A percentile compares a stretch with the other conserved stretches of the same genome.
Evolutionary conservation across 352 stramenopile species (phyloP).

Genomic region (Pythium oligandrum): DNA sequence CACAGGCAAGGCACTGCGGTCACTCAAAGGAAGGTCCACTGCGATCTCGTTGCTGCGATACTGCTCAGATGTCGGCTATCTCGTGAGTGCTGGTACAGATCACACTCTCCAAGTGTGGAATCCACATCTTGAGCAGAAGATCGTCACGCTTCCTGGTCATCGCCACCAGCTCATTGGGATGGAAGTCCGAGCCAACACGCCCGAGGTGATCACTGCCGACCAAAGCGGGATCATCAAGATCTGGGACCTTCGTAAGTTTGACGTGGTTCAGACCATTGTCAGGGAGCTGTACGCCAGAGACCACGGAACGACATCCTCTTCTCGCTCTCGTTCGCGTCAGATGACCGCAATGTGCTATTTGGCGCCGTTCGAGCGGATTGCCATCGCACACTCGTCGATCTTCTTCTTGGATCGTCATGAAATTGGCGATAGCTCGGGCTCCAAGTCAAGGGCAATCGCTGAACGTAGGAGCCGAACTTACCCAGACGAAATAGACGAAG

Average conservation of each 20-base stretch:
- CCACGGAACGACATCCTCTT: conserved; percentile 2
- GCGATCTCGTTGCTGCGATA: conserved; percentile 44
- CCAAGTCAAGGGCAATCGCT: too few species aligned
- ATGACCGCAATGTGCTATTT: conserved; percentile 45
- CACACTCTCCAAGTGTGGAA: conserved; percentile 60
- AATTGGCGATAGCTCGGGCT: background rate
- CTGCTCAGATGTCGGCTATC: conserved; percentile 37
- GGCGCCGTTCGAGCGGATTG: conserved; percentile 24
- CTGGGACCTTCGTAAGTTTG: conserved; percentile 49
- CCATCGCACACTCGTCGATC: conserved; percentile 44
- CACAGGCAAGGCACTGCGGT: conserved; percentile 20
- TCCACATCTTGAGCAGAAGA: conserved; percentile 50
- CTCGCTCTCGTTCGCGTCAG: conserved; percentile 1
- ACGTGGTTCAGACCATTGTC: conserved; percentile 30
- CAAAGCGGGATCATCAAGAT: conserved; percentile 48
- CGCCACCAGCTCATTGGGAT: conserved; percentile 44
- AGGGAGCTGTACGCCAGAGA: conserved; percentile 30
- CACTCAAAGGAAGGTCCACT: conserved; percentile 33
- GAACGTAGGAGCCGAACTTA: background rate
- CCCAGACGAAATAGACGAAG: conserved; percentile 18
- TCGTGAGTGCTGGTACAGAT: conserved; percentile 50
- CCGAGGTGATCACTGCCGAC: conserved; percentile 51
- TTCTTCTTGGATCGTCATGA: conserved; percentile 39
- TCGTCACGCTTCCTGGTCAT: conserved; percentile 40
- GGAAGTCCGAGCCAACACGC: conserved; percentile 33